Percentiles rank a stretch among this genome's conserved stretches.
These are phyloP conservation scores for Sphaerostilbella broomeana DNA, from an alignment of 2,329 filamentous ascomycete species.

Conservation along the genomic window DNA sequence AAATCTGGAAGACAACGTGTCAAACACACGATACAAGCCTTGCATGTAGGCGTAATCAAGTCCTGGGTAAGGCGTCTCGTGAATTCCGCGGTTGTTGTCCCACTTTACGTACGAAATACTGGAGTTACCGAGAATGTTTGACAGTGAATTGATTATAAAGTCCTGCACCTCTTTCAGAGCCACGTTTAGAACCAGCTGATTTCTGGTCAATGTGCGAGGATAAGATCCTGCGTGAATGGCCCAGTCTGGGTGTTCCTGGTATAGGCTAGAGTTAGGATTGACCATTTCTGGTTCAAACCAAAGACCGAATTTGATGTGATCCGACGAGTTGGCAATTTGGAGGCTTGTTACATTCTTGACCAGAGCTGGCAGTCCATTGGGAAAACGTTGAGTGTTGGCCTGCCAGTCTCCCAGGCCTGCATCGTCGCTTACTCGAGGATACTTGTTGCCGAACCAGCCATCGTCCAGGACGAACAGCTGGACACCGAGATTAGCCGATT, in stretches of 20 bases:
- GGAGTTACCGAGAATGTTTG: slow-evolving; percentile 45
- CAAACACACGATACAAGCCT: slow-evolving; percentile 56
- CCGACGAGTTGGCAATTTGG: slow-evolving; percentile 38
- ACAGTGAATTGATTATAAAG: slow-evolving; percentile 51
- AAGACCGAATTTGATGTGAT: slow-evolving; percentile 52
- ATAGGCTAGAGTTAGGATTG: slow-evolving; percentile 54
- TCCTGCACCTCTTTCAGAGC: slow-evolving; percentile 56
- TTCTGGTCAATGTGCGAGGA: slow-evolving; percentile 47
- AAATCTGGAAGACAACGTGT: slow-evolving; percentile 52
- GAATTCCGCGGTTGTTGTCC: slow-evolving; percentile 61
- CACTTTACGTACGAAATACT: slow-evolving; percentile 58
- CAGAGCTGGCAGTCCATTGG: slow-evolving; percentile 46
- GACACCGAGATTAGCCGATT: slow-evolving; percentile 53
- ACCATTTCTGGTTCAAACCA: slow-evolving; percentile 67
- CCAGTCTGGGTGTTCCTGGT: slow-evolving; percentile 58
- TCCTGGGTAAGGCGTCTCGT: slow-evolving; percentile 49
- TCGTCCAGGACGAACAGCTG: slow-evolving; percentile 60
- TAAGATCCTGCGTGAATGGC: slow-evolving; percentile 51
- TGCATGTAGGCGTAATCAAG: slow-evolving; percentile 55
- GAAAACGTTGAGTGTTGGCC: slow-evolving; percentile 52
- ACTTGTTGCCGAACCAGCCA: slow-evolving; percentile 57
- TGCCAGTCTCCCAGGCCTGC: slow-evolving; percentile 59
- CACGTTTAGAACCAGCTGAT: slow-evolving; percentile 56
- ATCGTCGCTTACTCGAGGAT: slow-evolving; percentile 51
- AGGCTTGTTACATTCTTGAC: slow-evolving; percentile 46